Conservation (phyloP, 163 green algal species). For the Chloromonas sp. region DNA sequence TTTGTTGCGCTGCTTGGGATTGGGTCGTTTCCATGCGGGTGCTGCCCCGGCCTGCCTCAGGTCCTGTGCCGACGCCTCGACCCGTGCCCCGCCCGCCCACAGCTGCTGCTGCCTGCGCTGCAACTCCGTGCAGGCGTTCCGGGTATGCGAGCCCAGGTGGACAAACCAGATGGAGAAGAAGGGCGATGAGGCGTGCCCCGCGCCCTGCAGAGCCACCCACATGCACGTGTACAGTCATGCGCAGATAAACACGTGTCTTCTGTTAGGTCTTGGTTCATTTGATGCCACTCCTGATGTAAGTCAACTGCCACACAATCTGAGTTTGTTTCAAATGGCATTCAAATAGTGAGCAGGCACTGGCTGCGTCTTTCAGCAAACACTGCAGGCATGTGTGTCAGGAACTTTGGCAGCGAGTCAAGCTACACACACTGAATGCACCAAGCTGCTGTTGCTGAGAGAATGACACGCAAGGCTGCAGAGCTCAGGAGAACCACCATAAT, state of each 20-base stretch:
- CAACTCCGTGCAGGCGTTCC: not conserved
- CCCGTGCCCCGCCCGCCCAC: not conserved
- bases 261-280: not conserved
- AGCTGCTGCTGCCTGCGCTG: not conserved
- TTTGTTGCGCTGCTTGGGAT: conserved; percentile 30
- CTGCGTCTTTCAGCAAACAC: too few species aligned
- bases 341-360: not conserved
- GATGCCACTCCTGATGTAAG: not conserved
- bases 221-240: not conserved
- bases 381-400: too few species aligned
- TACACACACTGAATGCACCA: too few species aligned
- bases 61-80: conserved; percentile 10
- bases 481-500: too few species aligned
- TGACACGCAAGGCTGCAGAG: too few species aligned
- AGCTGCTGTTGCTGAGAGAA: too few species aligned
- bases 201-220: conserved; percentile 10
- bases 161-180: conserved; percentile 43
- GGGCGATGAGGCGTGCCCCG: conserved; percentile 24
- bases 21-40: conserved; percentile 23
- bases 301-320: not conserved
- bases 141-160: conserved; percentile 10
- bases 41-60: conserved; percentile 12
- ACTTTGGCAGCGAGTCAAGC: too few species aligned
- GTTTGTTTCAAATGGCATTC: not conserved
- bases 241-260: not conserved